These are phyloP conservation scores for Allium cepa DNA, from an alignment of 106 monocot genomes.

Conservation along the genomic window DNA sequence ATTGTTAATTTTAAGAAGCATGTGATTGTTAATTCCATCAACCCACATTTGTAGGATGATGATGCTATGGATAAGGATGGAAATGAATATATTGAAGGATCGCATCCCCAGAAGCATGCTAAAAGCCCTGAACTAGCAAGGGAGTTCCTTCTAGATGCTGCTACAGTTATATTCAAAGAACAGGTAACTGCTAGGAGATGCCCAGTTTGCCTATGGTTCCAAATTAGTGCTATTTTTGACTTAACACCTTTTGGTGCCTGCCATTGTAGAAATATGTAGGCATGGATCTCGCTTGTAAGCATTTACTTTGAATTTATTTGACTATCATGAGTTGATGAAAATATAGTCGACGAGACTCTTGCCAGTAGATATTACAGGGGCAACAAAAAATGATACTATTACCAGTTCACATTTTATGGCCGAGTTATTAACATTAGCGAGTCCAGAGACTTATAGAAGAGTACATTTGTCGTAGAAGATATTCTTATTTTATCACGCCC, in stretches of 20 bases:
- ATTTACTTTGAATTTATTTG: no score
- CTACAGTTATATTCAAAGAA: conserved; percentile 95
- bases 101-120: conserved; percentile 87
- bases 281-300: no score
- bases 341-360: no score
- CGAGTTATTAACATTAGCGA: no score
- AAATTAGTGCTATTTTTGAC: no score
- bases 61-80: conserved; percentile 89
- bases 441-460: no score
- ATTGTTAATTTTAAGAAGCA: neutral
- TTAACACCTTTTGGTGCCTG: neutral
- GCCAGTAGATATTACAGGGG: no score
- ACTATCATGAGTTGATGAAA: no score
- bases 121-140: conserved; percentile 98
- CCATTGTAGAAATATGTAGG: neutral
- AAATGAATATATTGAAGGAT: conserved; percentile 69
- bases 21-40: neutral
- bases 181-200: conserved; percentile 42
- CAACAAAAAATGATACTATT: no score
- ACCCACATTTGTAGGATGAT: conserved; percentile 52
- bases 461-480: no score
- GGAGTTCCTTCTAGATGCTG: conserved; percentile 97
- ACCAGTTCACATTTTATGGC: no score
- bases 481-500: no score
- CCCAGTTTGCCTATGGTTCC: neutral